A percentile compares a stretch with the other conserved stretches of the same genome.
phyloP scores from a whole-genome alignment of 805 yeast species.

The Barnettozyma botsteinii region DNA sequence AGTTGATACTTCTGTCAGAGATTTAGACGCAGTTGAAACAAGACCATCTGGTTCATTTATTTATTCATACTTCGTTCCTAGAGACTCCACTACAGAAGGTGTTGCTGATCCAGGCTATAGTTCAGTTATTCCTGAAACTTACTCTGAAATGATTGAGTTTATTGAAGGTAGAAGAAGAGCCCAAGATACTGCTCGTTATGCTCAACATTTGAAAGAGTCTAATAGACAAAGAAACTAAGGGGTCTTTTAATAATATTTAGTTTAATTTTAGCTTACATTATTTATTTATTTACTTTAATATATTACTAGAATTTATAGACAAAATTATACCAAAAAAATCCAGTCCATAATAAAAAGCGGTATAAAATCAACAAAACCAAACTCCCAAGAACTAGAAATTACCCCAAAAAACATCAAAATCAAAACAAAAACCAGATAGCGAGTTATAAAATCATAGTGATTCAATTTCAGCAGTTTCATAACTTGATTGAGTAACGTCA shows the following conservation, averaged over 20 bases:
- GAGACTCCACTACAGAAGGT: constrained; percentile 35
- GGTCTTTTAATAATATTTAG: background rate
- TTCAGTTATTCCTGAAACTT: constrained; percentile 80
- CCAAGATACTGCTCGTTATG: constrained; percentile 68
- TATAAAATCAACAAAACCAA: background rate
- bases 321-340: constrained; percentile 2
- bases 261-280: background rate
- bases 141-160: constrained; percentile 88
- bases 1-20: constrained; percentile 76
- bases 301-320: background rate
- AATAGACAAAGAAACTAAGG: background rate
- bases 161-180: constrained; percentile 90
- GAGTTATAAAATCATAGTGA: constrained; percentile 10
- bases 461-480: constrained; percentile 28
- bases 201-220: constrained; percentile 31
- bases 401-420: background rate
- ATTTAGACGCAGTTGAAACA: constrained; percentile 52
- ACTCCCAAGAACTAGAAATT: background rate
- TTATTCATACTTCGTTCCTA: constrained; percentile 82
- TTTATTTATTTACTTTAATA: constrained; percentile 1
- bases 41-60: constrained; percentile 83
- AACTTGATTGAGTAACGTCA: constrained; percentile 23
- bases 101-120: constrained; percentile 49
- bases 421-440: background rate
- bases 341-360: constrained; percentile 2